These are phyloP conservation scores for Penicillium waksmanii DNA, from an alignment of 495 filamentous ascomycete genomes.

Conservation along the genomic window DNA sequence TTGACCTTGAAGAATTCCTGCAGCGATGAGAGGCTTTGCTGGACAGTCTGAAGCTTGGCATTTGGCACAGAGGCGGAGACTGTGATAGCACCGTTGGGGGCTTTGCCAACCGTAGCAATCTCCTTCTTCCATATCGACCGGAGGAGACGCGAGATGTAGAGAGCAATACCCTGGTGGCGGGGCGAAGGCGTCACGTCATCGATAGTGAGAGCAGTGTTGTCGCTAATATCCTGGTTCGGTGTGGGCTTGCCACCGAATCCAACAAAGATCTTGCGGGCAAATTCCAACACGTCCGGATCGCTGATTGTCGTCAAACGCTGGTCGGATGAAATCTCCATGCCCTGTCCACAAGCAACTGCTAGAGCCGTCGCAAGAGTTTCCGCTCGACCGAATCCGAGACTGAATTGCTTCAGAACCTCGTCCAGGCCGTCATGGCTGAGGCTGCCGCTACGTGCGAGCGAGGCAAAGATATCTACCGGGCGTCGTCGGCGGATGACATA, in stretches of 20 bases:
- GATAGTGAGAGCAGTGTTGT: conserved; percentile 61
- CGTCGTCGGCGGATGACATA: conserved; percentile 81
- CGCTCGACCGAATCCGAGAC: conserved; percentile 76
- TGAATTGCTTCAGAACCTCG: conserved; percentile 78
- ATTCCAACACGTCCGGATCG: conserved; percentile 81
- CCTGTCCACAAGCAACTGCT: conserved; percentile 95
- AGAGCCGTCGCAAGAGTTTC: conserved; percentile 90
- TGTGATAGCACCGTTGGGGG: conserved; percentile 57
- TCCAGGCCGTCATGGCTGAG: conserved; percentile 80
- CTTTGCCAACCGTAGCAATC: conserved; percentile 58
- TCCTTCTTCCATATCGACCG: conserved; percentile 82
- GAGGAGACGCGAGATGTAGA: conserved; percentile 85
- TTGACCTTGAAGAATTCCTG: conserved; percentile 82
- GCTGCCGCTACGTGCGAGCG: conserved; percentile 69
- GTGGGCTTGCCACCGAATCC: conserved; percentile 84
- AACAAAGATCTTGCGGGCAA: conserved; percentile 84
- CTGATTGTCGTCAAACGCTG: conserved; percentile 67
- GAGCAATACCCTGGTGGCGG: conserved; percentile 80
- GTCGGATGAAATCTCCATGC: conserved; percentile 73
- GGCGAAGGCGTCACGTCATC: conserved; percentile 87
- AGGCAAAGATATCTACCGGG: conserved; percentile 90
- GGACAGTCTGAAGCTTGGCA: conserved; percentile 71
- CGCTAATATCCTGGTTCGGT: conserved; percentile 72
- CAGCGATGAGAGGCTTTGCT: conserved; percentile 77
- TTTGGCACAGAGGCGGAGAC: conserved; percentile 57